These are phyloP conservation scores for Agaricus subrufescens DNA, from an alignment of 768 basidiomycete species.

Conservation along the genomic window DNA sequence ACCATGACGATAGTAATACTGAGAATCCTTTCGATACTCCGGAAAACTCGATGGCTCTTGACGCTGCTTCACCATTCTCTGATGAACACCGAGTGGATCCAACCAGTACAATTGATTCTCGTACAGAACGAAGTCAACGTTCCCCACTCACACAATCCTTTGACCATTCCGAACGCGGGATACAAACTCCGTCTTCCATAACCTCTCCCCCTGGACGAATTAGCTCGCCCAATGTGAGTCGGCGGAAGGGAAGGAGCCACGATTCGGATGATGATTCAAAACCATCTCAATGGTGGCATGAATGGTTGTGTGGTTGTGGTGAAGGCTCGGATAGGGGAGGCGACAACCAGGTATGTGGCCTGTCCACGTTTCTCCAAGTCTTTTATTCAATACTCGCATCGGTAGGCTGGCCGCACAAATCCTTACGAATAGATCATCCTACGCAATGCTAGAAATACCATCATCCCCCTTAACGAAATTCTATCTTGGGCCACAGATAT, in stretches of 20 bases:
- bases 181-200: conserved; percentile 32
- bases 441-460: background rate
- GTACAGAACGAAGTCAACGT: background rate
- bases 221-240: conserved; percentile 14
- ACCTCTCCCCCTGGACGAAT: conserved; percentile 19
- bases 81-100: conserved; percentile 25
- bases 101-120: conserved; percentile 11
- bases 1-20: background rate
- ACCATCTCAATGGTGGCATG: conserved; percentile 73
- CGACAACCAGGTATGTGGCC: conserved; percentile 55
- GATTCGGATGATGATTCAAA: conserved; percentile 23
- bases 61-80: conserved; percentile 45
- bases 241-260: conserved; percentile 14
- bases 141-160: conserved; percentile 50
- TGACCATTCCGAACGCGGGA: conserved; percentile 46
- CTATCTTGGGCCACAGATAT: background rate
- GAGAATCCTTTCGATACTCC: conserved; percentile 10
- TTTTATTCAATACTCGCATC: background rate
- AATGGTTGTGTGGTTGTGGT: conserved; percentile 78
- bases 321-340: conserved; percentile 73
- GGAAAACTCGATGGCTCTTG: conserved; percentile 4
- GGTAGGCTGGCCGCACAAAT: conserved; percentile 73
- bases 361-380: background rate
- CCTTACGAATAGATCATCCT: conserved; percentile 39
- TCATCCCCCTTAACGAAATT: background rate